phyloP scores from a whole-genome alignment of 805 yeast species.

The Sporopachydermia lactativora region DNA sequence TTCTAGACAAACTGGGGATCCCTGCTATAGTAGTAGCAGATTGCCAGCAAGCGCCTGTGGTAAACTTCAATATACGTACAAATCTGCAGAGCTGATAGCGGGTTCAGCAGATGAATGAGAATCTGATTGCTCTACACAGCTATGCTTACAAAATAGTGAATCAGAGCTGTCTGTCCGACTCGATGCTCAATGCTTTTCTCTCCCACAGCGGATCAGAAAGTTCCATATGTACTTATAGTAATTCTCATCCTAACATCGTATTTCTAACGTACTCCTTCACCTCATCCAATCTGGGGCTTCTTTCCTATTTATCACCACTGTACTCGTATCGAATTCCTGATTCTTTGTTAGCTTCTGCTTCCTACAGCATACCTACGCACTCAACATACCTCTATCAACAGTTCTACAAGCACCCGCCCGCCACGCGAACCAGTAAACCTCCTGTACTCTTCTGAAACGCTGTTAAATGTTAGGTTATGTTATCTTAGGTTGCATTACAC shows the following conservation, averaged over 20 bases:
- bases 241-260: no score
- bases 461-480: no score
- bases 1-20: constrained; percentile 53
- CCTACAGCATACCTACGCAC: not conserved
- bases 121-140: no score
- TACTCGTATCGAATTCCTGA: constrained; percentile 33
- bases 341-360: not conserved
- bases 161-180: no score
- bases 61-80: constrained; percentile 63
- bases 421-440: constrained; percentile 89
- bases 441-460: constrained; percentile 86
- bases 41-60: constrained; percentile 43
- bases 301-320: constrained; percentile 27
- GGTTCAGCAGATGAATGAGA: no score
- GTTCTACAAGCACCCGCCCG: constrained; percentile 83
- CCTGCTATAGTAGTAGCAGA: constrained; percentile 55
- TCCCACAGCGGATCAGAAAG: no score
- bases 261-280: no score
- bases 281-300: constrained; percentile 35
- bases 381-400: constrained; percentile 52
- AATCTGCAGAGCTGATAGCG: constrained; percentile 12
- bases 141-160: no score
- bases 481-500: no score
- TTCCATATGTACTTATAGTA: no score
- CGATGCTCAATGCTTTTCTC: no score